phyloP scores from a whole-genome alignment of 2,329 filamentous ascomycete species.

The Ascosphaera apis region DNA sequence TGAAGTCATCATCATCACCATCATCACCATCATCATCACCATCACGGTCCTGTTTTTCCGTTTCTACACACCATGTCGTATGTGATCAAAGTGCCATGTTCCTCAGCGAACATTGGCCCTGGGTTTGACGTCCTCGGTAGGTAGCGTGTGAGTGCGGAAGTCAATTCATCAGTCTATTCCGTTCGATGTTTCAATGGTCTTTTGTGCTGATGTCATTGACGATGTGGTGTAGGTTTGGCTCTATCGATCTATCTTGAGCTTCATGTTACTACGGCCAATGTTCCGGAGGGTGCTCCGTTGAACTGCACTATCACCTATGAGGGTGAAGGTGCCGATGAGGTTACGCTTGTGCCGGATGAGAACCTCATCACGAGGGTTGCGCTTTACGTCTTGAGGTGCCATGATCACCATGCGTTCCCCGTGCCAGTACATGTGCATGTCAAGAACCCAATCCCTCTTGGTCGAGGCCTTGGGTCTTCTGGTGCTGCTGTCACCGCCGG shows the following conservation, averaged over 20 bases:
- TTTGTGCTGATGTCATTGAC: neutral
- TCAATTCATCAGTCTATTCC: neutral
- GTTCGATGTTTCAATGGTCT: neutral
- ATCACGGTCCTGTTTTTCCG: too few species aligned
- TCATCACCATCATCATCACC: too few species aligned
- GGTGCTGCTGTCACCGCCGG: constrained; percentile 89
- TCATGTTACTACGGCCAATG: constrained; percentile 49
- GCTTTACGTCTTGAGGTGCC: constrained; percentile 82
- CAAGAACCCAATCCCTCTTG: constrained; percentile 82
- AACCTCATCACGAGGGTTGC: constrained; percentile 91
- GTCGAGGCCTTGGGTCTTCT: constrained; percentile 80
- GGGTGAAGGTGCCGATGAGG: constrained; percentile 47
- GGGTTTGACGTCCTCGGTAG: constrained; percentile 76
- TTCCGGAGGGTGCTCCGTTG: constrained; percentile 32
- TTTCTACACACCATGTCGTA: constrained; percentile 17
- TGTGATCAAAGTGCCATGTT: constrained; percentile 65
- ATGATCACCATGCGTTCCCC: constrained; percentile 68
- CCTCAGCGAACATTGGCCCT: constrained; percentile 90
- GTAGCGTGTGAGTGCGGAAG: neutral
- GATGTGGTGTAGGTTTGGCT: constrained; percentile 42
- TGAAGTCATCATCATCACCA: too few species aligned
- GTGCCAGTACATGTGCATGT: constrained; percentile 77
- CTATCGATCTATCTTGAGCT: constrained; percentile 87
- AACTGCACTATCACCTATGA: constrained; percentile 88
- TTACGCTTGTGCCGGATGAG: constrained; percentile 59